Percentiles rank a stretch among this genome's conserved stretches.
These are phyloP conservation scores for Cryphonectria carpinicola DNA, from an alignment of 2,329 filamentous ascomycete species.

Conservation along the genomic window DNA sequence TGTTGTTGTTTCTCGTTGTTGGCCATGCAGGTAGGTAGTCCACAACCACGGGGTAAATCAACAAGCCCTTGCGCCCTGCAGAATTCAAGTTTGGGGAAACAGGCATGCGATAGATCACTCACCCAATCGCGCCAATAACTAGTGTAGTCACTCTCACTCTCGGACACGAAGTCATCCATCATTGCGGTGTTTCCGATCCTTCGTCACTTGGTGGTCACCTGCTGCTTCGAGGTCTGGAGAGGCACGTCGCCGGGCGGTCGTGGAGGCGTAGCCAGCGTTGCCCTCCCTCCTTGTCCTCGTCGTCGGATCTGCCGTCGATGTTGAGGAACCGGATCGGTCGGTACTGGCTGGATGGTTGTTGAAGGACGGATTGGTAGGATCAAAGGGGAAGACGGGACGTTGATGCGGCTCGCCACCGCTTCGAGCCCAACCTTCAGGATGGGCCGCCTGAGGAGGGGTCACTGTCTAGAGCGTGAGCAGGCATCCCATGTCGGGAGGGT, in stretches of 20 bases:
- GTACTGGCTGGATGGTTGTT: not conserved
- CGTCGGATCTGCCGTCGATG: not conserved
- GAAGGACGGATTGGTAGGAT: not conserved
- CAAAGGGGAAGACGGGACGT: not conserved
- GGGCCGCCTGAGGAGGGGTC: slow-evolving; percentile 4
- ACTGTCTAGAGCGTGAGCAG: not conserved
- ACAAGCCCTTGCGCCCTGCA: not conserved
- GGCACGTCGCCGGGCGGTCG: not conserved
- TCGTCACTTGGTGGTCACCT: not conserved
- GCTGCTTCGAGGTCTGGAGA: not conserved
- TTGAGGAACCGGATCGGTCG: not conserved
- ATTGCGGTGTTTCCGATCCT: slow-evolving; percentile 32
- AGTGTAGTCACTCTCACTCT: slow-evolving; percentile 98
- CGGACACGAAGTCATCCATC: slow-evolving; percentile 98
- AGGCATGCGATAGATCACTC: slow-evolving; percentile 43
- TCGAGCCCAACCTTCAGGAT: not conserved
- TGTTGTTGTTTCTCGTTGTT: not conserved
- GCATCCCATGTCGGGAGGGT: not conserved
- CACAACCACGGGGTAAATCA: slow-evolving; percentile 9
- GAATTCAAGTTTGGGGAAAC: not conserved
- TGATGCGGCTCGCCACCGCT: not conserved
- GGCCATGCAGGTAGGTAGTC: slow-evolving; percentile 12
- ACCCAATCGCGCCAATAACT: slow-evolving; percentile 99
- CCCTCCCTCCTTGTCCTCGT: not conserved
- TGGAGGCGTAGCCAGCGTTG: not conserved